Conservation (phyloP, 2,329 filamentous ascomycete species). For the Phoma herbarum region DNA sequence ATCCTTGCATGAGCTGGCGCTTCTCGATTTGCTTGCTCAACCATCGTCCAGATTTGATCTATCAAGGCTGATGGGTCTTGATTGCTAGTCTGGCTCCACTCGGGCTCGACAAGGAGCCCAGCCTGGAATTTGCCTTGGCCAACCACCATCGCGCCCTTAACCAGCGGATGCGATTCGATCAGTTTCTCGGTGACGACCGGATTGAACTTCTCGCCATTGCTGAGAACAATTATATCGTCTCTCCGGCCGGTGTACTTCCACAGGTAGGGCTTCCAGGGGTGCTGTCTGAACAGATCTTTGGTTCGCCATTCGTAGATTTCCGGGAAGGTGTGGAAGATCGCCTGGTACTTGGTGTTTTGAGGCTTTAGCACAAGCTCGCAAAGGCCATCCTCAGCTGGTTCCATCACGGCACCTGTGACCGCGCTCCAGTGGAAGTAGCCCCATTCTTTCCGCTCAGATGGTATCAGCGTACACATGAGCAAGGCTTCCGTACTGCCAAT, state of each 20-base stretch:
- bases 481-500: slow-evolving; percentile 21
- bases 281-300: slow-evolving; percentile 28
- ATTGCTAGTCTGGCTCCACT: slow-evolving; percentile 1
- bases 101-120: slow-evolving; percentile 34
- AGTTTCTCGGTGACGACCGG: slow-evolving; percentile 32
- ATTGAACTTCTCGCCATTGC: slow-evolving; percentile 44
- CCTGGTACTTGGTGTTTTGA: slow-evolving; percentile 3
- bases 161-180: slow-evolving; percentile 20
- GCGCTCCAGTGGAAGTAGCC: slow-evolving; percentile 20
- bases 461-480: slow-evolving; percentile 11
- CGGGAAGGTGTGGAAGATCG: slow-evolving; percentile 15
- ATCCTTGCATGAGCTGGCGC: slow-evolving; percentile 38
- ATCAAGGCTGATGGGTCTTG: slow-evolving; percentile 20
- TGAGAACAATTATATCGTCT: slow-evolving; percentile 46
- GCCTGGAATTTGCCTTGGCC: slow-evolving; percentile 33
- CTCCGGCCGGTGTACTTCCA: slow-evolving; percentile 44
- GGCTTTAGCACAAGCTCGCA: slow-evolving; percentile 17
- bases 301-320: slow-evolving; percentile 22
- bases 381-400: slow-evolving; percentile 7
- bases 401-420: slow-evolving; percentile 16
- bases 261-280: slow-evolving; percentile 26
- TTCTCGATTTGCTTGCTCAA: slow-evolving; percentile 32
- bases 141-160: slow-evolving; percentile 31
- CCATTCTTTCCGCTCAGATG: slow-evolving; percentile 7
- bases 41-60: slow-evolving; percentile 34